Conservation (phyloP, 2,329 filamentous ascomycete species). For the Alternaria solani region DNA sequence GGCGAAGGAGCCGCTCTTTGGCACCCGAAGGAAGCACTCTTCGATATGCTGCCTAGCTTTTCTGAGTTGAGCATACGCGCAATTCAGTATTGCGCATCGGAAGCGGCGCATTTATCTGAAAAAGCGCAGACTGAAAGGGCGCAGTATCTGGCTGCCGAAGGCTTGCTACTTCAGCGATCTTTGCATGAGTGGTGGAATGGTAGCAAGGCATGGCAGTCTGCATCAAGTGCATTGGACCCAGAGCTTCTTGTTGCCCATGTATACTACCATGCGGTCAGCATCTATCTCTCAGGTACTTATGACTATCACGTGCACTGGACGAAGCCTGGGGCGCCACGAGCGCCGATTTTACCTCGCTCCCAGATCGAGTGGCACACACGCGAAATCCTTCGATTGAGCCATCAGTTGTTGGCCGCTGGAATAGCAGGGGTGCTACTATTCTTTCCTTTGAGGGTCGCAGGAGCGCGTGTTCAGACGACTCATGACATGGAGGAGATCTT, state of each 20-base stretch:
- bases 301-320: constrained; percentile 36
- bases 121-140: background rate
- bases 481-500: constrained; percentile 19
- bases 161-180: constrained; percentile 22
- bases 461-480: constrained; percentile 26
- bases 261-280: constrained; percentile 39
- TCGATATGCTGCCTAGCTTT: constrained; percentile 34
- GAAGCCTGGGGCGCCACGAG: background rate
- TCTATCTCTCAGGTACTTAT: constrained; percentile 40
- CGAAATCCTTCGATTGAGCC: constrained; percentile 30
- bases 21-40: constrained; percentile 38
- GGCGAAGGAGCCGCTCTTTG: constrained; percentile 19
- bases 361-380: constrained; percentile 27
- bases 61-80: constrained; percentile 31
- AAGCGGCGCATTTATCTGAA: background rate
- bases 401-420: constrained; percentile 24
- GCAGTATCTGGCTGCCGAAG: constrained; percentile 27
- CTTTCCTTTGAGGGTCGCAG: constrained; percentile 40
- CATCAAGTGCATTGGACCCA: constrained; percentile 3
- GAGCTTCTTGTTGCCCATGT: constrained; percentile 26
- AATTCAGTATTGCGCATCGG: constrained; percentile 12
- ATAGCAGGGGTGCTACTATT: constrained; percentile 33
- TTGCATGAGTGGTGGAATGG: constrained; percentile 30
- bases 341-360: constrained; percentile 24
- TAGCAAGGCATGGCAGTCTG: constrained; percentile 18